Evolutionary conservation across 1,284 basidiomycete genomes (phyloP).

Genomic region (Ganoderma lucidum): DNA sequence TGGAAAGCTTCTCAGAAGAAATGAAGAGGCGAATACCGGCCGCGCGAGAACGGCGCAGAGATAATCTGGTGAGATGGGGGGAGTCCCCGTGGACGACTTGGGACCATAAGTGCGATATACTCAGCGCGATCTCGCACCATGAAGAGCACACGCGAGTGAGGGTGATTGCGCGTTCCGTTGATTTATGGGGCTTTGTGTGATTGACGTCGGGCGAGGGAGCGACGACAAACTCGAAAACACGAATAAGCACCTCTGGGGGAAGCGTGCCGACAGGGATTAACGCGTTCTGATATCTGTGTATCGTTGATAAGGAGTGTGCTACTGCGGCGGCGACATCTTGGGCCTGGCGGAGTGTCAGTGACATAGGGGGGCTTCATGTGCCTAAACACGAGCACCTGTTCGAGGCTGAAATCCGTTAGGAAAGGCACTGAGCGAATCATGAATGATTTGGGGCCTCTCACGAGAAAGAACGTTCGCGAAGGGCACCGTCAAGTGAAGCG

Average conservation of each 20-base stretch:
- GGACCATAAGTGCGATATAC: background rate
- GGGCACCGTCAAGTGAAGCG: background rate
- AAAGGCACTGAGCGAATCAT: background rate
- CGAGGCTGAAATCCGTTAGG: background rate
- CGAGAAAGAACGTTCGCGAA: background rate
- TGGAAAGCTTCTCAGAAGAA: background rate
- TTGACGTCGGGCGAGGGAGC: background rate
- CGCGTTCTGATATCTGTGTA: background rate
- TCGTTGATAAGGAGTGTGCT: background rate
- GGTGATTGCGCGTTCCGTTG: background rate
- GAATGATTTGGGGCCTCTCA: background rate
- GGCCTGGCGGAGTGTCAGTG: background rate
- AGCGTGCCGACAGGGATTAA: background rate
- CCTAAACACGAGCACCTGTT: background rate
- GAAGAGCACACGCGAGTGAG: background rate
- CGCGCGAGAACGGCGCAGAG: background rate
- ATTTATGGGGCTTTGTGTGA: background rate
- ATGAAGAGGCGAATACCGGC: background rate
- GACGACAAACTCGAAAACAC: background rate
- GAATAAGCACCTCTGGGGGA: background rate
- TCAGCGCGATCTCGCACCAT: background rate
- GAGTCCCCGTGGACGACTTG: background rate
- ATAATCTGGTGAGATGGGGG: background rate
- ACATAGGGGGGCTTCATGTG: background rate
- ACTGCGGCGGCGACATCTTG: background rate